Base-by-base conservation (phyloP, 768 basidiomycete species). In the Suillus ampliporus region DNA sequence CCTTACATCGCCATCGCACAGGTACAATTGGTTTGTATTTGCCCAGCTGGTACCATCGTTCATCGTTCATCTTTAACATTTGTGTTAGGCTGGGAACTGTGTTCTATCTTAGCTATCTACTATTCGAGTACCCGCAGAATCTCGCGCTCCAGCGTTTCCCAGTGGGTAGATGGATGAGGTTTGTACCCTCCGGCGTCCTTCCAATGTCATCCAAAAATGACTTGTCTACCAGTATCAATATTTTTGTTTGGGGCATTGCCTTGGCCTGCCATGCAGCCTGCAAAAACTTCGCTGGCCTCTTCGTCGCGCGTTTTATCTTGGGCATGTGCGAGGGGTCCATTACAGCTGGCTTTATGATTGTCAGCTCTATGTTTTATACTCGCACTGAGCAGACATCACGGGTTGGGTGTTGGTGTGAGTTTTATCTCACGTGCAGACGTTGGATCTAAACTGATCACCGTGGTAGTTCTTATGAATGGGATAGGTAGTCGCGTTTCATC, bases 131-230 rank as follows among this genome's bases (percentile, higher is more conserved):
- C 65, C 90, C 90, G 1, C 90, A 90, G 71, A 91, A 90, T 67
- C 73, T 90, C 10, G 87, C 84, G 0, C 77, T 92, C 6, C 90
- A 91, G 65, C 82, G 84, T 19, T 90, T 90, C 68, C 89, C 89
- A 0, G 89, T 92, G 9, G 90, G 87, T 11, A 89, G 84, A 82
- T 92, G 90, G 90, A 89, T 92, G 86, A 90, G 89, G 90, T 84
- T 62, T 34, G 78, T 53, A 34, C 41, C 34, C 23, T 38, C 17
- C 40, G 4, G 6, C 10, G 17, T 51, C 52, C 54, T 15, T 50
- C 40, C 23, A 14, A 40, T 21, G 31, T 52, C 66, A 1, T 52
- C 6, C 40, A 19, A 17, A 53, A 23, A 17, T 17, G 23, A 15
- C n/a, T 35, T 35, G 10, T 31, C 1, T 15, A 34, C 17, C 37